Conservation (phyloP, 129 eudicot genomes). For the Silybum marianum region DNA sequence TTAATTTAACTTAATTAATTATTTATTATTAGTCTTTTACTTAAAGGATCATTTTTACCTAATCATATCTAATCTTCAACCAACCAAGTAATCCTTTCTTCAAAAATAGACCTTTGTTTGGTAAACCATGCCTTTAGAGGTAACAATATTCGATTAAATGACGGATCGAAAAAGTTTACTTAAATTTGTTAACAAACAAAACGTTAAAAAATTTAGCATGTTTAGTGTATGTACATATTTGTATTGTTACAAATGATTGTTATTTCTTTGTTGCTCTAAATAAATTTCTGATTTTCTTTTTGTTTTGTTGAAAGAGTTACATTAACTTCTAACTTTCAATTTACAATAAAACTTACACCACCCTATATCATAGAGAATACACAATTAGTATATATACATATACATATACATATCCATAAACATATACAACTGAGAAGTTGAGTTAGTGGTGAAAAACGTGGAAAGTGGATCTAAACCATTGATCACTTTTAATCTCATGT, state of each 20-base stretch:
- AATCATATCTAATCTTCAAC: constrained; percentile 16
- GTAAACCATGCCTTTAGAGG: constrained; percentile 21
- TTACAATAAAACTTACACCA: neutral
- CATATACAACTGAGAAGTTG: no score
- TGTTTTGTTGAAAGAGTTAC: neutral
- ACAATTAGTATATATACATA: neutral
- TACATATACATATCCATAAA: neutral
- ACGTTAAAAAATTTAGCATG: neutral
- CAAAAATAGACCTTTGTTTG: neutral
- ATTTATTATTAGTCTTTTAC: neutral
- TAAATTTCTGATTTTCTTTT: neutral
- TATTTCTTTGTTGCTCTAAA: neutral
- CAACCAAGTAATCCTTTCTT: neutral
- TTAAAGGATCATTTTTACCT: constrained; percentile 25
- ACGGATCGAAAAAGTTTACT: neutral
- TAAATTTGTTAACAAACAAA: neutral
- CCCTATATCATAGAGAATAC: no score
- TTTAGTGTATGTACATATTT: neutral
- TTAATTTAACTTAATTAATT: neutral
- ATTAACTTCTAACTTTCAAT: neutral
- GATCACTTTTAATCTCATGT: no score
- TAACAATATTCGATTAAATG: constrained; percentile 1
- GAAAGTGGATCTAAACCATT: no score
- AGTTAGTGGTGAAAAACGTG: no score
- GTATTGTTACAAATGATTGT: neutral